Evolutionary conservation across 345 rosid species (phyloP).

Genomic region (Corymbia maculata): DNA sequence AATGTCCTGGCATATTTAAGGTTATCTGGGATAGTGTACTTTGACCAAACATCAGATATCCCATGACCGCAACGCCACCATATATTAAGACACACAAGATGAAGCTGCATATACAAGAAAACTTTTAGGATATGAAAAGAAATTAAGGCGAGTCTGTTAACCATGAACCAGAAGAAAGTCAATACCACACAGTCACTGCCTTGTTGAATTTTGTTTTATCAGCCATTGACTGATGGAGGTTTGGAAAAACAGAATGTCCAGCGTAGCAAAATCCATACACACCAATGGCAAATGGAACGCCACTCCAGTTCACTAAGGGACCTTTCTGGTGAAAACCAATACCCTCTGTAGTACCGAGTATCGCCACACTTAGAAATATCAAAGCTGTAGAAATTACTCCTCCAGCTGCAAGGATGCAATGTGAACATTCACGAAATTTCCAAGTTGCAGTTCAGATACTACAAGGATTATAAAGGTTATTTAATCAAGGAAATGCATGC

Average conservation of each 20-base stretch:
- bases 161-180: not conserved
- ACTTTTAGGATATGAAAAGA: not conserved
- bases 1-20: conserved; percentile 65
- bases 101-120: conserved; percentile 46
- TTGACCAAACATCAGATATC: conserved; percentile 81
- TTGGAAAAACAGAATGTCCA: conserved; percentile 89
- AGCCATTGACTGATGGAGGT: conserved; percentile 96
- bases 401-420: conserved; percentile 43
- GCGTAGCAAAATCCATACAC: conserved; percentile 75
- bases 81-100: conserved; percentile 45
- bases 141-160: not conserved
- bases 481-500: conserved; percentile 12
- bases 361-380: conserved; percentile 44
- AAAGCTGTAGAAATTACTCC: conserved; percentile 69
- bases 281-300: conserved; percentile 84
- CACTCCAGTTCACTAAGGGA: conserved; percentile 62
- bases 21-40: conserved; percentile 85
- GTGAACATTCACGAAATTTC: not conserved
- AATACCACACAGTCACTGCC: conserved; percentile 53
- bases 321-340: conserved; percentile 74
- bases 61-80: conserved; percentile 75
- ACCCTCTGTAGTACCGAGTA: conserved; percentile 49
- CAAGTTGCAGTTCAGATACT: not conserved
- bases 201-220: conserved; percentile 68
- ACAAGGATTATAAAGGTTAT: not conserved